These are phyloP conservation scores for Dothiorella sarmentorum DNA, from an alignment of 2,329 filamentous ascomycete genomes.

Conservation along the genomic window DNA sequence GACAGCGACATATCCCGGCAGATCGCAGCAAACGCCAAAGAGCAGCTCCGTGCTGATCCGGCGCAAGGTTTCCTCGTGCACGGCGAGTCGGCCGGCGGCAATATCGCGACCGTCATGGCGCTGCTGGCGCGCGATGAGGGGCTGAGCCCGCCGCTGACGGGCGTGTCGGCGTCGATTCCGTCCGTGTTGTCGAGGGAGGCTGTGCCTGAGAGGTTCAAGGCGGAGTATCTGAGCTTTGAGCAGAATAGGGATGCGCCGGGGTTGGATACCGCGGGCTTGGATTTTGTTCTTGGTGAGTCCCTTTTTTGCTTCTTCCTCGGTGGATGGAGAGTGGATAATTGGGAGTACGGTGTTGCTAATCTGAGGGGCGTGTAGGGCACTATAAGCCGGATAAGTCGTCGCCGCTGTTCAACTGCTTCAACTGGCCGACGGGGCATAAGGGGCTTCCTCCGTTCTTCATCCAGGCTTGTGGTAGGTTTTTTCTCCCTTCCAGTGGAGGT, in stretches of 20 bases:
- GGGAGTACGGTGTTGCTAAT: neutral
- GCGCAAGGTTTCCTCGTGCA: slow-evolving; percentile 22
- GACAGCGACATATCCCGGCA: neutral
- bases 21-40: slow-evolving; percentile 20
- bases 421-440: slow-evolving; percentile 25
- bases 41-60: slow-evolving; percentile 19
- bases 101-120: slow-evolving; percentile 21
- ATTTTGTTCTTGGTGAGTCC: neutral
- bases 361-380: slow-evolving; percentile 20
- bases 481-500: neutral
- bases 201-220: slow-evolving; percentile 25
- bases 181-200: slow-evolving; percentile 25
- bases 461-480: slow-evolving; percentile 44
- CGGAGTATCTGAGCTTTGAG: slow-evolving; percentile 22
- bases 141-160: slow-evolving; percentile 22
- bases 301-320: neutral
- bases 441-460: slow-evolving; percentile 47
- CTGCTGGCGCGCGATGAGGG: slow-evolving; percentile 23
- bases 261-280: slow-evolving; percentile 18
- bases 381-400: slow-evolving; percentile 33
- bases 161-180: slow-evolving; percentile 21
- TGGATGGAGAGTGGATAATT: neutral
- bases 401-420: slow-evolving; percentile 25
- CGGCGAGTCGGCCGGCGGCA: slow-evolving; percentile 23
- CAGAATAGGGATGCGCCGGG: slow-evolving; percentile 22